Conservation (phyloP, 805 yeast species). For the Monosporozyma aerobia region DNA sequence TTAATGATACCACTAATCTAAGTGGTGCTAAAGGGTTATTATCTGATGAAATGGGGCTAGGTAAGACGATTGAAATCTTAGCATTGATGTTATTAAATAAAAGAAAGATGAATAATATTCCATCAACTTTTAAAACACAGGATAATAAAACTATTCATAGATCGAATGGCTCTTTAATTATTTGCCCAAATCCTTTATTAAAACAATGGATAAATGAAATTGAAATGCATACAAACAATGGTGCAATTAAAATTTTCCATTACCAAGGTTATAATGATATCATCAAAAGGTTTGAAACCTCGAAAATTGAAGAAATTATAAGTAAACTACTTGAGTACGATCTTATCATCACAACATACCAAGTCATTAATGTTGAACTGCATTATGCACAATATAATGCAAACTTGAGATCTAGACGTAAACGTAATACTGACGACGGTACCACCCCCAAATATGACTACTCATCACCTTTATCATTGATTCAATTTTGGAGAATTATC, state of each 20-base stretch:
- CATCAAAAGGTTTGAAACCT: slow-evolving; percentile 18
- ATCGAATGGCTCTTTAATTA: slow-evolving; percentile 66
- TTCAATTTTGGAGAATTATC: slow-evolving; percentile 84
- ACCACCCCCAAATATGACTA: slow-evolving; percentile 37
- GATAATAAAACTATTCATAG: slow-evolving; percentile 26
- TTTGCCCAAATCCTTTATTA: slow-evolving; percentile 78
- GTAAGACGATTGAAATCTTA: slow-evolving; percentile 83
- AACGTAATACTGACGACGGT: slow-evolving; percentile 14
- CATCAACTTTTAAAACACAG: slow-evolving; percentile 2
- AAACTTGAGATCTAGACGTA: slow-evolving; percentile 25
- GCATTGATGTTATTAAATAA: slow-evolving; percentile 55
- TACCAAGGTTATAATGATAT: slow-evolving; percentile 50
- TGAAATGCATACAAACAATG: slow-evolving; percentile 28
- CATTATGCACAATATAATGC: slow-evolving; percentile 73
- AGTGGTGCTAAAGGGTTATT: slow-evolving; percentile 46
- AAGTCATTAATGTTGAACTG: slow-evolving; percentile 60
- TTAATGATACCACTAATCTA: neutral
- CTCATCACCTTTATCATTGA: slow-evolving; percentile 71
- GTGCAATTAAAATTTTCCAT: slow-evolving; percentile 44
- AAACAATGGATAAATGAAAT: slow-evolving; percentile 84
- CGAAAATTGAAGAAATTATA: slow-evolving; percentile 32
- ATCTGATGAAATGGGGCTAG: slow-evolving; percentile 96
- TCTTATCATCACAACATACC: slow-evolving; percentile 72
- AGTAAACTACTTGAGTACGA: slow-evolving; percentile 54
- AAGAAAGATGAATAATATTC: slow-evolving; percentile 30